A percentile compares a stretch with the other conserved stretches of the same genome.
Evolutionary conservation across 2,329 filamentous ascomycete genomes (phyloP).

Genomic region (Xylariales sp.): DNA sequence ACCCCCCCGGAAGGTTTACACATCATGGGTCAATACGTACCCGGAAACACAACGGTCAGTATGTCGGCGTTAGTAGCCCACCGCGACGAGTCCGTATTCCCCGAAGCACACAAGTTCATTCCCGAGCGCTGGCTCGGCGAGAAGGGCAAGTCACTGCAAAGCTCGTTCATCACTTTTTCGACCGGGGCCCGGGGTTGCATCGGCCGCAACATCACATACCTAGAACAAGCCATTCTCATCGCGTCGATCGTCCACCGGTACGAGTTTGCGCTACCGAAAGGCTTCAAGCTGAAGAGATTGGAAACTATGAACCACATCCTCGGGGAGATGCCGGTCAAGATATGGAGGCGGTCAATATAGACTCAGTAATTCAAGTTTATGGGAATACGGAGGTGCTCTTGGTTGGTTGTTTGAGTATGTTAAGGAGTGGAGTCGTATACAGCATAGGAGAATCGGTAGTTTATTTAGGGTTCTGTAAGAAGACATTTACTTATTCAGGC

Average conservation of each 20-base stretch:
- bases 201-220: conserved; percentile 23
- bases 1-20: conserved; percentile 14
- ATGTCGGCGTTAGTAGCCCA: conserved; percentile 24
- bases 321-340: conserved; percentile 23
- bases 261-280: conserved; percentile 16
- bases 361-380: too few relatives aligned
- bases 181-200: conserved; percentile 16
- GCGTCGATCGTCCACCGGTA: conserved; percentile 20
- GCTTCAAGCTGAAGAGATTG: conserved; percentile 13
- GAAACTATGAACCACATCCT: conserved; percentile 26
- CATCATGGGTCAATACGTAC: conserved; percentile 23
- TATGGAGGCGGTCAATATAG: conserved; percentile 16
- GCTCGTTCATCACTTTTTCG: conserved; percentile 18
- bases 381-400: too few relatives aligned
- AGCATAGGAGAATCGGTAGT: too few relatives aligned
- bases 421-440: too few relatives aligned
- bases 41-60: conserved; percentile 19
- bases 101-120: conserved; percentile 9
- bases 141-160: conserved; percentile 20
- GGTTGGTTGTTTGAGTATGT: too few relatives aligned
- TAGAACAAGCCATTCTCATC: conserved; percentile 19
- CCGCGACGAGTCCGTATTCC: conserved; percentile 16
- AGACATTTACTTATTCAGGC: too few relatives aligned
- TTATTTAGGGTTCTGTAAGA: too few relatives aligned
- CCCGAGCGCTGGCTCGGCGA: conserved; percentile 21